phyloP scores from a whole-genome alignment of 345 rosid genomes.

The Arabidopsis thaliana region TAIR10.1 NC_003070.9:6644501-6645000 shows the following conservation, averaged over 20 bases:
- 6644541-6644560: constrained; percentile 62
- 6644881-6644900: too few species aligned
- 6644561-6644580: constrained; percentile 49
- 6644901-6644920: too few species aligned
- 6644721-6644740: constrained; percentile 63
- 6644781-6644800: constrained; percentile 80
- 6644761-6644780: constrained; percentile 57
- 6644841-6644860: constrained; percentile 94
- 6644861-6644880: constrained; percentile 55
- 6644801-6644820: constrained; percentile 61
- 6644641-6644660: constrained; percentile 64
- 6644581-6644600: constrained; percentile 42
- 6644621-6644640: constrained; percentile 35
- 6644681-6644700: constrained; percentile 72
- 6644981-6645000: constrained; percentile 69
- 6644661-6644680: constrained; percentile 64
- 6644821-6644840: constrained; percentile 66
- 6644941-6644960: constrained; percentile 91
- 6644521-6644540: constrained; percentile 62
- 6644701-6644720: constrained; percentile 79
- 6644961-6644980: constrained; percentile 81
- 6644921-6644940: constrained; percentile 55
- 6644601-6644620: constrained; percentile 35
- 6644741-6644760: constrained; percentile 54
- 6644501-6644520: constrained; percentile 64